Evolutionary conservation across 768 basidiomycete species (phyloP), one percentile per base, ranked within the genome.

Genomic region (Pisolithus microcarpus): DNA sequence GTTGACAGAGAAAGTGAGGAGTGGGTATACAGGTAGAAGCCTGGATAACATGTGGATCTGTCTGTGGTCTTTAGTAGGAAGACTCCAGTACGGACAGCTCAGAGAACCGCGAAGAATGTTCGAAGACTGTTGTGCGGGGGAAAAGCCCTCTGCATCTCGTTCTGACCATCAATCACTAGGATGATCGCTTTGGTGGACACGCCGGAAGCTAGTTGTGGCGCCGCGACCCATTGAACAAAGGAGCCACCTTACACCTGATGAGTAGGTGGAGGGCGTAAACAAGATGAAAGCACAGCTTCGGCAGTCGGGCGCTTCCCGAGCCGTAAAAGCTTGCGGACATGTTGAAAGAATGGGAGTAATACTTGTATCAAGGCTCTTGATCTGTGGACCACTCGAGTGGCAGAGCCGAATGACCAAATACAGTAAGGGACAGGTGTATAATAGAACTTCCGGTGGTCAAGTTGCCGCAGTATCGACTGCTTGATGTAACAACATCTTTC

Each of bases 221-320:
- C 57, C 48, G 49, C 46, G 28, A 18, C 43, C 45, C 43, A 36
- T 45, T 26, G 43, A 38, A 64, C 56, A 65, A 65, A 67, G 60
- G 46, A 30, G 23, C 50, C 40, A 40, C 45, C 24, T 38, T 30
- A 34, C 48, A 54, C 48, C 48, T 30, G 4, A 15, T 42, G 21
- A 13, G 24, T n/a, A 15, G 15, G 7, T 10, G 2, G 7, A 28
- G 9, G 13, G 19, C 24, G 7, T 21, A 15, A 26, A 43, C 6
- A 15, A 10, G 30, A 9, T 7, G n/a, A 28, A 44, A 26, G 16
- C 16, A 44, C 43, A 16, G 28, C 16, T 13, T 26, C 43, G 3
- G 43, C 43, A 26, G 3, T n/a, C 4, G 15, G 16, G 43, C 30
- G 30, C 16, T 30, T 44, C 23, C 23, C 26, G 24, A 28, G 6